Evolutionary conservation across 1,284 basidiomycete species (phyloP).

Genomic region (Apiotrichum domesticum): DNA sequence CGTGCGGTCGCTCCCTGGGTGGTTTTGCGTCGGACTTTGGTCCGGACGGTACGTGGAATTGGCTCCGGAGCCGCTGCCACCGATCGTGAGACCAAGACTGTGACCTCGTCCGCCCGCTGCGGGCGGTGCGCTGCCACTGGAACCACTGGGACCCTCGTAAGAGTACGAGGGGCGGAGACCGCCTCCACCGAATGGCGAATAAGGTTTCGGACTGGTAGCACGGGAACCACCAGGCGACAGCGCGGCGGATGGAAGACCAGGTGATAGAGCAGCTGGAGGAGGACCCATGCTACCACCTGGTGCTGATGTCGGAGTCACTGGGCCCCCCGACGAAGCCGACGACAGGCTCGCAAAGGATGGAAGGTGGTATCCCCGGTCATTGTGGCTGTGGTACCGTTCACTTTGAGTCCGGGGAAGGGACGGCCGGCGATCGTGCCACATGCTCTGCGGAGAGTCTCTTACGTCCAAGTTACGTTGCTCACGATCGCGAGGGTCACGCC

Average conservation of each 20-base stretch:
- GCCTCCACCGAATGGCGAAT: background rate
- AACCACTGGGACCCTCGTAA: conserved; percentile 6
- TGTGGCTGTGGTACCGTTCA: conserved; percentile 3
- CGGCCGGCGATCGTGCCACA: conserved; percentile 9
- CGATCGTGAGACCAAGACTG: background rate
- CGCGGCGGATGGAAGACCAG: too few relatives aligned
- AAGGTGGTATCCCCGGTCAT: conserved; percentile 8
- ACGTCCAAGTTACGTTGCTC: conserved; percentile 2
- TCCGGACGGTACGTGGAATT: conserved; percentile 3
- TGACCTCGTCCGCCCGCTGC: background rate
- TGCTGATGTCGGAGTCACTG: conserved; percentile 10
- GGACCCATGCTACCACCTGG: conserved; percentile 13
- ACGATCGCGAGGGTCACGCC: conserved; percentile 3
- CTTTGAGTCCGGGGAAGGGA: conserved; percentile 12
- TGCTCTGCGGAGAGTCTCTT: conserved; percentile 5
- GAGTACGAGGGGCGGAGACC: conserved; percentile 16
- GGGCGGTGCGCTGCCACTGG: background rate
- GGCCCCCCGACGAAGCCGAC: conserved; percentile 1
- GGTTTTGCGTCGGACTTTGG: background rate
- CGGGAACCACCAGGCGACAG: conserved; percentile 9
- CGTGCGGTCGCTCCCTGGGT: background rate
- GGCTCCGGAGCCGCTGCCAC: background rate
- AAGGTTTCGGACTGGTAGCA: conserved; percentile 8
- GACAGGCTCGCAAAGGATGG: conserved; percentile 11
- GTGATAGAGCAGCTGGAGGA: background rate